phyloP scores from a whole-genome alignment of 2,329 filamentous ascomycete species.

The Arthroderma uncinatum region DNA sequence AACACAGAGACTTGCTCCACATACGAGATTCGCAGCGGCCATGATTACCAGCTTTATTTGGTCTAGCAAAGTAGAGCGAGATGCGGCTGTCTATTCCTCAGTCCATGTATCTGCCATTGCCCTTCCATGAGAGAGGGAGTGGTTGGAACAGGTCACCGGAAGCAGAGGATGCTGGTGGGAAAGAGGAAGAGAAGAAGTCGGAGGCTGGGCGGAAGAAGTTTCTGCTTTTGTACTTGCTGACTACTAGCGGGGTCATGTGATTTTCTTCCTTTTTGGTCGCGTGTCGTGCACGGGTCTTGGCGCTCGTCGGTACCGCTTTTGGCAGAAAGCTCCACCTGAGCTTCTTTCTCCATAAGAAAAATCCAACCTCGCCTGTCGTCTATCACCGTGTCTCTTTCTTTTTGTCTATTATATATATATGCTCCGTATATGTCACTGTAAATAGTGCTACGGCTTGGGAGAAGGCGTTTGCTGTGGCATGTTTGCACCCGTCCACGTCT shows the following conservation, averaged over 20 bases:
- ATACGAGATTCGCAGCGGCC: constrained; percentile 34
- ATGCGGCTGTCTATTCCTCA: neutral
- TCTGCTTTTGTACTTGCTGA: constrained; percentile 9
- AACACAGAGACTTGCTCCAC: constrained; percentile 25
- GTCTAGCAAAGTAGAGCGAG: neutral
- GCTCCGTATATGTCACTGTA: neutral
- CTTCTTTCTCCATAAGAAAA: neutral
- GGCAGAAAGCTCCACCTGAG: neutral
- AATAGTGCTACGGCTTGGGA: neutral
- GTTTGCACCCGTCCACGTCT: neutral
- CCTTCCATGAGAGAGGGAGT: neutral
- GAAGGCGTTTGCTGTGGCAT: neutral
- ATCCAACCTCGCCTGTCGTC: too few relatives aligned
- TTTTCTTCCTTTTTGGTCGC: neutral
- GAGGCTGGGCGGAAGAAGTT: constrained; percentile 2
- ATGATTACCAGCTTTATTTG: constrained; percentile 21
- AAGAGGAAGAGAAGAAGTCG: neutral
- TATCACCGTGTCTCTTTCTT: neutral
- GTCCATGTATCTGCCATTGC: constrained; percentile 1
- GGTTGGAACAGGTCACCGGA: neutral
- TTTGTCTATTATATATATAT: neutral
- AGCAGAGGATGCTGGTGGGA: neutral
- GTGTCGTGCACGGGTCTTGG: neutral
- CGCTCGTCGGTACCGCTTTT: neutral
- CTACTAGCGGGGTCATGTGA: constrained; percentile 8